A percentile compares a stretch with the other conserved stretches of the same genome.
Evolutionary conservation across 495 filamentous ascomycete genomes (phyloP).

Genomic region (Pseudevernia furfuracea): DNA sequence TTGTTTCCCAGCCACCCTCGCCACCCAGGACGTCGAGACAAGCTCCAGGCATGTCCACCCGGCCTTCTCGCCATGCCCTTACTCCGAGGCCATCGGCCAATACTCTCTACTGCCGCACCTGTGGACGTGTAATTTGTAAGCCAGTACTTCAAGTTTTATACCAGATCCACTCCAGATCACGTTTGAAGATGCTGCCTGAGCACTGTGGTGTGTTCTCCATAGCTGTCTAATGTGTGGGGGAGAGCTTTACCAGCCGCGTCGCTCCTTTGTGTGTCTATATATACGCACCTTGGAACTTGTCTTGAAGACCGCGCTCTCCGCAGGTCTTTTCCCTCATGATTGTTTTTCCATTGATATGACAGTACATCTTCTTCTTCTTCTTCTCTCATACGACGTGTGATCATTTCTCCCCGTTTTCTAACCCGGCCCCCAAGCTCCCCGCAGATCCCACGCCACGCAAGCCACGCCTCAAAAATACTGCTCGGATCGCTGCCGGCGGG

Average conservation of each 20-base stretch:
- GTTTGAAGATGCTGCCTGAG: too few relatives aligned
- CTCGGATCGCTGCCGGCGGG: slow-evolving; percentile 21
- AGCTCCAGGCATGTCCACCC: slow-evolving; percentile 9
- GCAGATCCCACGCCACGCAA: slow-evolving; percentile 18
- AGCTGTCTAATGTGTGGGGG: neutral
- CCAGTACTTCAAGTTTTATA: neutral
- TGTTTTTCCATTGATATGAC: neutral
- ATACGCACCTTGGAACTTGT: too few relatives aligned
- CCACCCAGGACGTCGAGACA: too few relatives aligned
- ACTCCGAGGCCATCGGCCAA: slow-evolving; percentile 8
- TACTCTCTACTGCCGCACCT: slow-evolving; percentile 22
- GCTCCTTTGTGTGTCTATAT: too few relatives aligned
- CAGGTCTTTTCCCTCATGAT: too few relatives aligned
- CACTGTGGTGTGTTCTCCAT: neutral
- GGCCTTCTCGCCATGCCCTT: slow-evolving; percentile 13
- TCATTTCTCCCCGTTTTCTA: neutral
- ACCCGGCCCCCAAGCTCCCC: slow-evolving; percentile 9
- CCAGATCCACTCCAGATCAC: too few relatives aligned
- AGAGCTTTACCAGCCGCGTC: neutral
- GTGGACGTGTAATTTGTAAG: slow-evolving; percentile 25
- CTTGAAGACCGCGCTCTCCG: too few relatives aligned
- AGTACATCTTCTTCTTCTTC: too few relatives aligned
- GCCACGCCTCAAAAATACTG: slow-evolving; percentile 25
- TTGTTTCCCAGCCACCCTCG: neutral
- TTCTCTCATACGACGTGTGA: neutral